These are phyloP conservation scores for Syzygium aromaticum DNA, from an alignment of 345 rosid species.

Conservation along the genomic window DNA sequence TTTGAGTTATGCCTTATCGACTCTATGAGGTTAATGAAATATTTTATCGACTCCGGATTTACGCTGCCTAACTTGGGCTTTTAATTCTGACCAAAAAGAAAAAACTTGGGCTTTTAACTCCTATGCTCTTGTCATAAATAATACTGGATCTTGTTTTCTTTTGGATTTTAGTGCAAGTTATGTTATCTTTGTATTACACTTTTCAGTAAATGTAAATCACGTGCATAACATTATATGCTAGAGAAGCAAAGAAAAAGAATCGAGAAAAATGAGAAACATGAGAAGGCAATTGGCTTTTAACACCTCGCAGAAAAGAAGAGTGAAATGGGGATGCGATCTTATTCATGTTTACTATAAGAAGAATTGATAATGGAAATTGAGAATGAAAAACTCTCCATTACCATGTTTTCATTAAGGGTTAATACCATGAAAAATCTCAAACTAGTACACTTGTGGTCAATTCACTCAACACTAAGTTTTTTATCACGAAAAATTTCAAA, in stretches of 20 bases:
- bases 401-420: too few relatives aligned
- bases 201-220: not conserved
- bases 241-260: not conserved
- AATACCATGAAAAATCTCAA: too few relatives aligned
- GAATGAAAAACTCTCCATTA: not conserved
- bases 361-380: not conserved
- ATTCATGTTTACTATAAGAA: not conserved
- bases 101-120: not conserved
- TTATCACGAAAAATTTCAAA: too few relatives aligned
- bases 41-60: not conserved
- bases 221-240: not conserved
- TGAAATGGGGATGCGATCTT: not conserved
- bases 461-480: too few relatives aligned
- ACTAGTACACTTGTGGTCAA: too few relatives aligned
- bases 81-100: too few relatives aligned
- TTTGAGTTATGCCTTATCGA: not conserved
- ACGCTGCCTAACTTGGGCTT: not conserved
- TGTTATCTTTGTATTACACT: not conserved
- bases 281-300: not conserved
- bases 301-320: not conserved
- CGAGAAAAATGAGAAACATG: too few relatives aligned
- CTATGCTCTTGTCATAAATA: not conserved
- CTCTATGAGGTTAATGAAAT: not conserved
- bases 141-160: not conserved
- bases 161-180: not conserved